Evolutionary conservation across 148 eudicot species (phyloP).

Genomic region (Rhododendron kiyosumense): DNA sequence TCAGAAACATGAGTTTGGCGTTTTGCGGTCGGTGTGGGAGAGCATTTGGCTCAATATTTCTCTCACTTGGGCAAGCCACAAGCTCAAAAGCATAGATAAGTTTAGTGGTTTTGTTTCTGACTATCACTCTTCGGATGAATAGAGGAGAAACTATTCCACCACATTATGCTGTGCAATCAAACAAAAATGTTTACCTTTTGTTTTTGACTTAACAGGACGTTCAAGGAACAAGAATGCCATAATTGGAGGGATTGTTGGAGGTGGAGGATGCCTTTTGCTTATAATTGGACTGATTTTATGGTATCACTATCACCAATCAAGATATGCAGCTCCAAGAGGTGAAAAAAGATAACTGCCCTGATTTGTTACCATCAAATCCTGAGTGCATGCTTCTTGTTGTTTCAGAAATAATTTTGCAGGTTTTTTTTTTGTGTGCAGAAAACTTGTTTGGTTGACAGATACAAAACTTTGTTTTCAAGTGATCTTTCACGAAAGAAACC

Average conservation of each 20-base stretch:
- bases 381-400: neutral
- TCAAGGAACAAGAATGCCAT: conserved; percentile 30
- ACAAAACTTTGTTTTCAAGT: neutral
- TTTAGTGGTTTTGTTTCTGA: neutral
- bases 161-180: neutral
- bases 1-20: neutral
- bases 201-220: conserved; percentile 10
- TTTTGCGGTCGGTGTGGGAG: neutral
- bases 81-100: neutral
- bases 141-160: neutral
- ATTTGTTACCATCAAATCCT: neutral
- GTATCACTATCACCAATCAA: conserved; percentile 18
- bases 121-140: neutral
- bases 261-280: conserved; percentile 31
- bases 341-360: neutral
- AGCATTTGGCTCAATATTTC: neutral
- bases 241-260: conserved; percentile 35
- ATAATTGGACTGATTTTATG: conserved; percentile 20
- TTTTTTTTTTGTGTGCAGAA: neutral
- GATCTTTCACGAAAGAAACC: no score
- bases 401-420: no score
- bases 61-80: neutral
- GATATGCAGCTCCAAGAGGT: conserved; percentile 34
- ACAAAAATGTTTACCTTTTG: neutral
- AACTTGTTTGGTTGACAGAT: neutral